phyloP scores from a whole-genome alignment of 2,329 filamentous ascomycete species.

The Cladorrhinum sp. region DNA sequence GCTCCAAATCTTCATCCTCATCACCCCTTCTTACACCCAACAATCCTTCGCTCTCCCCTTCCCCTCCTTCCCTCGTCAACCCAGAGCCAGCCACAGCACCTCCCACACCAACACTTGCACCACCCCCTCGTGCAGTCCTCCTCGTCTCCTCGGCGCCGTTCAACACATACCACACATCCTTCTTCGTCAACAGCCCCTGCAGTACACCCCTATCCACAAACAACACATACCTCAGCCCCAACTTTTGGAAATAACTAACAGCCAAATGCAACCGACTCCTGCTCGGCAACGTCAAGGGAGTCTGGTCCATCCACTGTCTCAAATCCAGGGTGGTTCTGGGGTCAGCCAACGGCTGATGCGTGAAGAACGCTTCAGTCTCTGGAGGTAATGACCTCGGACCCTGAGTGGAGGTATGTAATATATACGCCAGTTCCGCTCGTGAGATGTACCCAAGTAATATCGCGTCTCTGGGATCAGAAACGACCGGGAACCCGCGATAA shows the following conservation, averaged over 20 bases:
- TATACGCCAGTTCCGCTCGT: slow-evolving; percentile 82
- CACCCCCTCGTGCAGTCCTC: slow-evolving; percentile 28
- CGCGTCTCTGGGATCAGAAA: slow-evolving; percentile 72
- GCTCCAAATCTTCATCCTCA: slow-evolving; percentile 20
- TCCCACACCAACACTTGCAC: background rate
- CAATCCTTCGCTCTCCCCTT: slow-evolving; percentile 26
- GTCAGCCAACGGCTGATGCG: slow-evolving; percentile 77
- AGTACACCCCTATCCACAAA: slow-evolving; percentile 80
- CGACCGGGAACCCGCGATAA: slow-evolving; percentile 89
- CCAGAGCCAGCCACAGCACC: slow-evolving; percentile 5
- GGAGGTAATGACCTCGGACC: slow-evolving; percentile 58
- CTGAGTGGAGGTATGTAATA: slow-evolving; percentile 62
- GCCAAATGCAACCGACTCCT: slow-evolving; percentile 78
- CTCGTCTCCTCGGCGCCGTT: slow-evolving; percentile 69
- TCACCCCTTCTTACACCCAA: slow-evolving; percentile 20
- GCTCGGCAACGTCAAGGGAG: slow-evolving; percentile 83
- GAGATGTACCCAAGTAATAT: slow-evolving; percentile 91
- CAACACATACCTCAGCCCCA: slow-evolving; percentile 85
- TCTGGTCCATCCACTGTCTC: slow-evolving; percentile 98
- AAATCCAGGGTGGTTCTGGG: slow-evolving; percentile 78
- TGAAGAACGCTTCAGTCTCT: slow-evolving; percentile 79
- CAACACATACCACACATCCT: slow-evolving; percentile 92
- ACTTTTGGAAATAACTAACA: slow-evolving; percentile 88
- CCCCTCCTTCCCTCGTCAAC: slow-evolving; percentile 22
- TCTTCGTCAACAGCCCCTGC: slow-evolving; percentile 88